These are phyloP conservation scores for Phaffia australis DNA, from an alignment of 768 basidiomycete genomes.

Conservation along the genomic window DNA sequence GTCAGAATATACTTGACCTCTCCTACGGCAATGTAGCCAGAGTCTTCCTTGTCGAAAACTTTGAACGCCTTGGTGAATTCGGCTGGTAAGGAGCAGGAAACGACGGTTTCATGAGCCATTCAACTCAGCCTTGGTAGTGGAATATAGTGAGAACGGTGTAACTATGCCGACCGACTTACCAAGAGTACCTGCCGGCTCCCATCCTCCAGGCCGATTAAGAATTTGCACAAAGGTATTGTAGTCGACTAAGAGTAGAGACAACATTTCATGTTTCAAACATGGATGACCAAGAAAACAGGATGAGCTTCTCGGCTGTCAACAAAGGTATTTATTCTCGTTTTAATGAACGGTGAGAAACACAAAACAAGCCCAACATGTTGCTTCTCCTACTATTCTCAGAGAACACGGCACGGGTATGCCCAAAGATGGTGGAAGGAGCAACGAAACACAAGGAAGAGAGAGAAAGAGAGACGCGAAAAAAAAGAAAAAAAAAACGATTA, in stretches of 20 bases:
- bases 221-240: slow-evolving; percentile 85
- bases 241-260: slow-evolving; percentile 50
- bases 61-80: slow-evolving; percentile 99
- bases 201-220: slow-evolving; percentile 88
- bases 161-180: slow-evolving; percentile 45
- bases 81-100: slow-evolving; percentile 47
- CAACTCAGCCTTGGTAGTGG: background rate
- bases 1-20: slow-evolving; percentile 89
- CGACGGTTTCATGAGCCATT: background rate
- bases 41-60: slow-evolving; percentile 93
- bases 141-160: background rate
- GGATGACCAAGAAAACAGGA: background rate
- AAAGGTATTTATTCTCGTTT: background rate
- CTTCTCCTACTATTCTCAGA: too few species aligned
- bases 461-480: background rate
- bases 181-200: slow-evolving; percentile 91
- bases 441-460: too few species aligned
- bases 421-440: too few species aligned
- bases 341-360: background rate
- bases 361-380: background rate
- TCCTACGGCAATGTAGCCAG: slow-evolving; percentile 81
- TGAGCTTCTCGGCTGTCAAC: background rate
- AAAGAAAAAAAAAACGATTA: background rate
- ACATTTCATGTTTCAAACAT: slow-evolving; percentile 24
- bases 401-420: too few species aligned